A percentile compares a stretch with the other conserved stretches of the same genome.
These are phyloP conservation scores for Plasmodium billcollinsi DNA, from an alignment of 169 alveolate genomes.

Conservation along the genomic window DNA sequence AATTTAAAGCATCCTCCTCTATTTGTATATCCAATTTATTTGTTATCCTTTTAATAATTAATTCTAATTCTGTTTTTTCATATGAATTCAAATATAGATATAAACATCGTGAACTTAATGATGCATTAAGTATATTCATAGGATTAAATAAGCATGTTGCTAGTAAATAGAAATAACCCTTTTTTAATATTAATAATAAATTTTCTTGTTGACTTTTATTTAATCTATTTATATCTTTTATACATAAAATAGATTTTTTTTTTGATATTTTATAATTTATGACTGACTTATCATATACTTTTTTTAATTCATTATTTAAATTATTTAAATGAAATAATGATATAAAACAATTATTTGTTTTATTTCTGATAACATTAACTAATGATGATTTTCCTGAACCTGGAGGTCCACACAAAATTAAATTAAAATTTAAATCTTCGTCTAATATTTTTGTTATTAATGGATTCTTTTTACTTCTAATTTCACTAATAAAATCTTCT, in stretches of 20 bases:
- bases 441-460: slow-evolving; percentile 32
- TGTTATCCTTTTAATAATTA: slow-evolving; percentile 51
- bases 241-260: slow-evolving; percentile 40
- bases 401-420: slow-evolving; percentile 86
- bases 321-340: slow-evolving; percentile 63
- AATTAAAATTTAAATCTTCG: slow-evolving; percentile 74
- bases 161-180: slow-evolving; percentile 53
- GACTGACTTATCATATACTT: slow-evolving; percentile 51
- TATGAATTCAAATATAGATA: slow-evolving; percentile 38
- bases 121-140: slow-evolving; percentile 59
- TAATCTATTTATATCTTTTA: slow-evolving; percentile 74
- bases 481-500: slow-evolving; percentile 71
- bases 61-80: slow-evolving; percentile 59
- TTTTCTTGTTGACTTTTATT: slow-evolving; percentile 73
- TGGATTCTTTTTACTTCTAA: slow-evolving; percentile 50
- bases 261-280: slow-evolving; percentile 49
- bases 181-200: slow-evolving; percentile 39
- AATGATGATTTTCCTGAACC: slow-evolving; percentile 86
- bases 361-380: slow-evolving; percentile 79
- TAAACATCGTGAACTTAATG: slow-evolving; percentile 55
- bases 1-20: slow-evolving; percentile 54
- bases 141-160: slow-evolving; percentile 67
- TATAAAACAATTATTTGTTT: slow-evolving; percentile 52
- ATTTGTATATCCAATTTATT: slow-evolving; percentile 38
- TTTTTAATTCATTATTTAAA: slow-evolving; percentile 57